phyloP scores from a whole-genome alignment of 2,329 filamentous ascomycete species.

The Aspergillus niger region DNA sequence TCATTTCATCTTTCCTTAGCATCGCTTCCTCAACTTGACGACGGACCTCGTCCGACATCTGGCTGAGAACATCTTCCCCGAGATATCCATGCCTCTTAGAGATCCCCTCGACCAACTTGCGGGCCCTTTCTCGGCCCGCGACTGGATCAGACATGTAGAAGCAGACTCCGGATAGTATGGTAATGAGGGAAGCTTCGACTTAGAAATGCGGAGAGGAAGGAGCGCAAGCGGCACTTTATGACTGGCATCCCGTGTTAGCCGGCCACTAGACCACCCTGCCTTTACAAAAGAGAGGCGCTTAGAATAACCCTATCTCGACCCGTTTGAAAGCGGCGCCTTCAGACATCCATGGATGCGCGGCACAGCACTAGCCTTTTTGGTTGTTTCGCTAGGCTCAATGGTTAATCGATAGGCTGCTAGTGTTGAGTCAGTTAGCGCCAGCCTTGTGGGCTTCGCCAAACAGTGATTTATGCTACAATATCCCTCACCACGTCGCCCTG shows the following conservation, averaged over 20 bases:
- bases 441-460: background rate
- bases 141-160: background rate
- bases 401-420: background rate
- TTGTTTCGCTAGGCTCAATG: background rate
- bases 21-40: conserved; percentile 12
- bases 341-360: background rate
- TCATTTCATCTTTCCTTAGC: conserved; percentile 16
- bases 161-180: too few species aligned
- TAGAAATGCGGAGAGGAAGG: too few species aligned
- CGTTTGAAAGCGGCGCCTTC: background rate
- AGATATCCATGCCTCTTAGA: conserved; percentile 11
- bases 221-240: too few species aligned
- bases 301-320: background rate
- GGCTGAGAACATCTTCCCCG: conserved; percentile 2
- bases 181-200: too few species aligned
- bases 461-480: background rate
- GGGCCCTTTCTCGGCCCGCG: background rate
- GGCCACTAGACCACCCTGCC: too few species aligned
- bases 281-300: background rate
- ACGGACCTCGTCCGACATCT: conserved; percentile 5
- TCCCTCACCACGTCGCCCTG: background rate
- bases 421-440: background rate
- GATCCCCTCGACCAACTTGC: conserved; percentile 10
- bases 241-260: too few species aligned
- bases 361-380: background rate